Conservation (phyloP, 2,329 filamentous ascomycete species). For the Fusarium musae region DNA sequence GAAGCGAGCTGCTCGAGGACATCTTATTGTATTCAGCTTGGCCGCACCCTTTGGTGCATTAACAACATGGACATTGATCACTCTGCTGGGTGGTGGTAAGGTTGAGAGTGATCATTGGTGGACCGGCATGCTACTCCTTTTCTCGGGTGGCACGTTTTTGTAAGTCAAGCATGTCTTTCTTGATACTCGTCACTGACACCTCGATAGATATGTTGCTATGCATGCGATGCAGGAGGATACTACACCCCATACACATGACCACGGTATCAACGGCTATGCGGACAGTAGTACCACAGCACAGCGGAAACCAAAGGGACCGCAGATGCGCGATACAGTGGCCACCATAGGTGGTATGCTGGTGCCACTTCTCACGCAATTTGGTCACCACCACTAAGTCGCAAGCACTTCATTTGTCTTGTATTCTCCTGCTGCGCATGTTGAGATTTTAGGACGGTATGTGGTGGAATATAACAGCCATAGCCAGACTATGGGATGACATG, state of each 20-base stretch:
- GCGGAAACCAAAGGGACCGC: conserved; percentile 65
- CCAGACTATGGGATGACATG: conserved; percentile 24
- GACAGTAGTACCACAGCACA: conserved; percentile 59
- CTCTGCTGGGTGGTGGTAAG: conserved; percentile 73
- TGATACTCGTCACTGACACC: conserved; percentile 25
- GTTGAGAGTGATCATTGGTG: conserved; percentile 79
- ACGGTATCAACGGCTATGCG: conserved; percentile 65
- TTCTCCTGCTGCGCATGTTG: conserved; percentile 17
- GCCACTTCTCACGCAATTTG: conserved; percentile 80
- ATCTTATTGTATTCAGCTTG: conserved; percentile 90
- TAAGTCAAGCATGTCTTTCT: conserved; percentile 59
- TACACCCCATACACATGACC: conserved; percentile 59
- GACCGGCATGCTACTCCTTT: conserved; percentile 93
- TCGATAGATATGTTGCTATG: conserved; percentile 89
- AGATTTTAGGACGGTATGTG: background rate
- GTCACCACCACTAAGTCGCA: conserved; percentile 71
- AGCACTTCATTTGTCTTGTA: conserved; percentile 3
- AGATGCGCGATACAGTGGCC: conserved; percentile 75
- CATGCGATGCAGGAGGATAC: conserved; percentile 92
- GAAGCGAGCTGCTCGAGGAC: conserved; percentile 84
- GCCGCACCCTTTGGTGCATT: conserved; percentile 90
- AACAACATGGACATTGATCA: conserved; percentile 82
- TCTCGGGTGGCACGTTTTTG: conserved; percentile 95
- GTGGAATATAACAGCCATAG: conserved; percentile 15
- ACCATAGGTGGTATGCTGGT: conserved; percentile 82